These are phyloP conservation scores for Globisporangium apiculatum DNA, from an alignment of 352 stramenopile species.

Conservation along the genomic window DNA sequence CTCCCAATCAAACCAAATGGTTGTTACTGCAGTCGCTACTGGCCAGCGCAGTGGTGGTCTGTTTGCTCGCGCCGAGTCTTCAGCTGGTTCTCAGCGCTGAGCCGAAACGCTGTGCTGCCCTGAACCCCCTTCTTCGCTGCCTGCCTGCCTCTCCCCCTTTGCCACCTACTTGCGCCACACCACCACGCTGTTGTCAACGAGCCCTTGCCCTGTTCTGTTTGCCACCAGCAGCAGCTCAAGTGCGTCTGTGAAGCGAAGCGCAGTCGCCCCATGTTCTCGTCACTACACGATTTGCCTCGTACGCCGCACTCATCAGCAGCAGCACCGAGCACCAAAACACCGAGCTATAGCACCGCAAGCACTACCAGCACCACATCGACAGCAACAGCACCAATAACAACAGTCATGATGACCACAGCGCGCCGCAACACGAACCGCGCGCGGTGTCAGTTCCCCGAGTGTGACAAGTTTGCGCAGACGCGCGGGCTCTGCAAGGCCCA, in stretches of 20 bases:
- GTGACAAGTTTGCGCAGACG: slow-evolving; percentile 83
- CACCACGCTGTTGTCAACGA: background rate
- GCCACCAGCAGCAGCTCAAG: background rate
- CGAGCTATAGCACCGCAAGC: background rate
- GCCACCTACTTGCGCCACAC: background rate
- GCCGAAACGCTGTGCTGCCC: slow-evolving; percentile 4
- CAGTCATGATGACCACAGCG: slow-evolving; percentile 18
- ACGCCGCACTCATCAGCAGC: slow-evolving; percentile 10
- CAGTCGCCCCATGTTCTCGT: slow-evolving; percentile 3
- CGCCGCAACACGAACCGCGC: slow-evolving; percentile 67
- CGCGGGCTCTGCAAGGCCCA: slow-evolving; percentile 79
- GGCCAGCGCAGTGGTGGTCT: too few species aligned
- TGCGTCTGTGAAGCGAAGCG: background rate
- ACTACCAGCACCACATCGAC: slow-evolving; percentile 22
- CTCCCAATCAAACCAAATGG: background rate
- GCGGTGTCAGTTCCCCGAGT: slow-evolving; percentile 61
- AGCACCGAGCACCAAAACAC: slow-evolving; percentile 9
- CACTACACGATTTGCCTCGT: slow-evolving; percentile 30
- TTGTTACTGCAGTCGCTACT: background rate
- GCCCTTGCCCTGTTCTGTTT: background rate
- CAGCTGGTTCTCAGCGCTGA: slow-evolving; percentile 1
- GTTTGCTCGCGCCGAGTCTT: too few species aligned
- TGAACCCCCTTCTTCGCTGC: slow-evolving; percentile 14
- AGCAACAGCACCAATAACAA: background rate
- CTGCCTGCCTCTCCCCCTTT: background rate